Percentiles rank a stretch among this genome's conserved stretches.
phyloP scores from a whole-genome alignment of 768 basidiomycete genomes.

The Serendipita sp. region DNA sequence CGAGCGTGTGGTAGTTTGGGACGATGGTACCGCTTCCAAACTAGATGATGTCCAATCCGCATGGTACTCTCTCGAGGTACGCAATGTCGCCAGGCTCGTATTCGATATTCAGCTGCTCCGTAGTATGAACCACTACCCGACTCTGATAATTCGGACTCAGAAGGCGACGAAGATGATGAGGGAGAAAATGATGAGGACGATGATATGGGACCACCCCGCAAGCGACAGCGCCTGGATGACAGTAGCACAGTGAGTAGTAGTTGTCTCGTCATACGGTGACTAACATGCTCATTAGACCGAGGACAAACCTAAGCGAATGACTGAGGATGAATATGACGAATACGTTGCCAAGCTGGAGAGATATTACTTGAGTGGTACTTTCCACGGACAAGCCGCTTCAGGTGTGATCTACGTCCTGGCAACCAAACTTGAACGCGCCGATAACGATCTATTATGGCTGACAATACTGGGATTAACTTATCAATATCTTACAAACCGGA shows the following conservation, averaged over 20 bases:
- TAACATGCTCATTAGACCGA: background rate
- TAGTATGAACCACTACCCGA: conserved; percentile 70
- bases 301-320: conserved; percentile 40
- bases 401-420: conserved; percentile 82
- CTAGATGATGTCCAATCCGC: conserved; percentile 60
- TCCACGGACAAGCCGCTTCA: conserved; percentile 78
- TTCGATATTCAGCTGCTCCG: background rate
- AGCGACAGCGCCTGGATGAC: conserved; percentile 43
- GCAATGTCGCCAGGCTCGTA: conserved; percentile 13
- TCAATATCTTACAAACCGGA: conserved; percentile 78
- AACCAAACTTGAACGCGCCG: conserved; percentile 76
- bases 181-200: conserved; percentile 27
- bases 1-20: conserved; percentile 72
- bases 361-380: conserved; percentile 74
- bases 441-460: conserved; percentile 90
- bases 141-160: conserved; percentile 35
- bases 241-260: conserved; percentile 20
- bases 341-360: conserved; percentile 54
- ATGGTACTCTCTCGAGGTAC: conserved; percentile 71
- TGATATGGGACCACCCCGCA: conserved; percentile 28
- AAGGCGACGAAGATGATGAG: conserved; percentile 30
- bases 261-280: conserved; percentile 3
- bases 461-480: conserved; percentile 86
- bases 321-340: conserved; percentile 52
- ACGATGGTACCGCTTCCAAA: conserved; percentile 65